These are phyloP conservation scores for Purpureocillium lavendulum DNA, from an alignment of 2,329 filamentous ascomycete genomes.

Conservation along the genomic window DNA sequence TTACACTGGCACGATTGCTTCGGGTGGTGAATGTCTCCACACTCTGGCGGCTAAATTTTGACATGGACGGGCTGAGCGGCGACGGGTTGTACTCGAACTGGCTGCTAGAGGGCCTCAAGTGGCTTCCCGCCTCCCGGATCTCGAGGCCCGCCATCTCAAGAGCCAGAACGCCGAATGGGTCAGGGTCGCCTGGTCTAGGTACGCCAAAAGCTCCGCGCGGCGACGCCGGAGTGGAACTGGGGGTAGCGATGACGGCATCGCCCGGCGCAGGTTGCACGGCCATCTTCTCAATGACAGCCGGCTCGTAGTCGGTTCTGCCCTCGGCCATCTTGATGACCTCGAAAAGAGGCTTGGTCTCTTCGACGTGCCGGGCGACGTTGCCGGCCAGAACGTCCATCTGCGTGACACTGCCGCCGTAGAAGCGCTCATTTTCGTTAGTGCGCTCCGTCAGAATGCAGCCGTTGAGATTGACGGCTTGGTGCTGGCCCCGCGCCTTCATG, in stretches of 20 bases:
- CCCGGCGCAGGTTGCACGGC: slow-evolving; percentile 64
- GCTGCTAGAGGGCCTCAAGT: slow-evolving; percentile 61
- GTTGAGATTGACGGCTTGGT: slow-evolving; percentile 44
- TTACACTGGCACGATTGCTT: slow-evolving; percentile 66
- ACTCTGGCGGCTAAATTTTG: slow-evolving; percentile 55
- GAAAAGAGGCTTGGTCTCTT: slow-evolving; percentile 53
- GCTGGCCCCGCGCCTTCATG: slow-evolving; percentile 48
- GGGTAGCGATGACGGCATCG: slow-evolving; percentile 53
- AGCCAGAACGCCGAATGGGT: slow-evolving; percentile 85
- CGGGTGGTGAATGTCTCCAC: slow-evolving; percentile 52
- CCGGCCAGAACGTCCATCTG: slow-evolving; percentile 51
- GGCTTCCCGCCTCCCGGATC: slow-evolving; percentile 78
- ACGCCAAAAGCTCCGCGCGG: slow-evolving; percentile 60
- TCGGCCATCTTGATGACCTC: slow-evolving; percentile 86
- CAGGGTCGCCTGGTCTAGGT: slow-evolving; percentile 71
- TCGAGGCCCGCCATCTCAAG: slow-evolving; percentile 85
- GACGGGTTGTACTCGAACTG: slow-evolving; percentile 76
- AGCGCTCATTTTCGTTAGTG: slow-evolving; percentile 51
- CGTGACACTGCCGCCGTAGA: slow-evolving; percentile 41
- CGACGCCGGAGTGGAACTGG: slow-evolving; percentile 25
- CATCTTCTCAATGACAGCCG: slow-evolving; percentile 53
- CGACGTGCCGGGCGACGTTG: slow-evolving; percentile 44
- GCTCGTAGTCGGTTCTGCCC: slow-evolving; percentile 69
- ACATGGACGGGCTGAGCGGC: slow-evolving; percentile 64
- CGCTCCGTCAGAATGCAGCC: slow-evolving; percentile 50